Evolutionary conservation across 306 rosid genomes (phyloP).

Genomic region (Senna siamea): DNA sequence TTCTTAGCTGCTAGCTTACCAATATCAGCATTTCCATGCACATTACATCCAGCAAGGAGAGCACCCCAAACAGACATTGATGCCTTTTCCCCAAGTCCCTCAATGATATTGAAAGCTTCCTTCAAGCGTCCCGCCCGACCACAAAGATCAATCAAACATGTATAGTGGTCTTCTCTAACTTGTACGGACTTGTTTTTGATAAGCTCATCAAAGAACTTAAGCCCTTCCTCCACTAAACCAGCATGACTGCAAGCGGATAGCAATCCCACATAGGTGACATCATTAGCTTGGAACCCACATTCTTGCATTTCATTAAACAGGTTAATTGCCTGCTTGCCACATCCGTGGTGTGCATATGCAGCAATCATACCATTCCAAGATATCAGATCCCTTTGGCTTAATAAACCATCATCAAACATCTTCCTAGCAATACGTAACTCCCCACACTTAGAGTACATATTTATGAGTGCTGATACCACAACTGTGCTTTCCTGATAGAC

Average conservation of each 20-base stretch:
- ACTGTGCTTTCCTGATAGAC: constrained; percentile 41
- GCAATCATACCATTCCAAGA: constrained; percentile 64
- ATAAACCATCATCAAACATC: constrained; percentile 51
- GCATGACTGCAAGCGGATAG: constrained; percentile 60
- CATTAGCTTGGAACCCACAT: constrained; percentile 46
- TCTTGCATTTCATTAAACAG: constrained; percentile 50
- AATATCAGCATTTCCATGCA: constrained; percentile 48
- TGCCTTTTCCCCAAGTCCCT: constrained; percentile 42
- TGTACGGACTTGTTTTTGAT: constrained; percentile 37
- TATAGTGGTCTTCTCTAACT: constrained; percentile 51
- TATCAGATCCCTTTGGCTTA: constrained; percentile 51
- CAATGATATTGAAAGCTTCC: constrained; percentile 52
- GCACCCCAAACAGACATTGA: constrained; percentile 50
- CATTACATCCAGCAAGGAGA: constrained; percentile 52
- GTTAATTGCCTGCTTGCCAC: constrained; percentile 47
- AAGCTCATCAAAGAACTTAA: constrained; percentile 48
- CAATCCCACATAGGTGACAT: constrained; percentile 55
- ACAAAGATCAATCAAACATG: constrained; percentile 56
- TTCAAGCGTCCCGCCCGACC: constrained; percentile 53
- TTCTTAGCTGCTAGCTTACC: constrained; percentile 48
- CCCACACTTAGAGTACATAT: constrained; percentile 61
- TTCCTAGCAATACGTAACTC: constrained; percentile 51
- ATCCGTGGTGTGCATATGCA: constrained; percentile 58
- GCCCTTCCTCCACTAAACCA: constrained; percentile 55
- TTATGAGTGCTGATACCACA: constrained; percentile 50